These are phyloP conservation scores for Pyrus pyrifolia DNA, from an alignment of 306 rosid species.

Conservation along the genomic window DNA sequence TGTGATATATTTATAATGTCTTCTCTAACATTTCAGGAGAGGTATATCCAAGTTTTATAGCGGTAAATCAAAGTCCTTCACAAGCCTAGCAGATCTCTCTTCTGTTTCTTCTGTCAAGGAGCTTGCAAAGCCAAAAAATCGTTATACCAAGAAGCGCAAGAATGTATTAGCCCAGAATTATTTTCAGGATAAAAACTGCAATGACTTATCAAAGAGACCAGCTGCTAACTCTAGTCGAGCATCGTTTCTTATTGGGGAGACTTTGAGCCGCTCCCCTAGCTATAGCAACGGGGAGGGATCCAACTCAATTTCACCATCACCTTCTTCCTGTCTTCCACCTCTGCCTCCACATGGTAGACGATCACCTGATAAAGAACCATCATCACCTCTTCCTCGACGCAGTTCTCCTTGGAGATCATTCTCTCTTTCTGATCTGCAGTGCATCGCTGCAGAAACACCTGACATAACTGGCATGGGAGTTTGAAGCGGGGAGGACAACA, in stretches of 20 bases:
- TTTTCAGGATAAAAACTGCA: slow-evolving; percentile 34
- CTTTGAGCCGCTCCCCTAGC: slow-evolving; percentile 12
- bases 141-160: slow-evolving; percentile 70
- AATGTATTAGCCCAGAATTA: slow-evolving; percentile 39
- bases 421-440: slow-evolving; percentile 63
- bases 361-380: slow-evolving; percentile 21
- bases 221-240: slow-evolving; percentile 35
- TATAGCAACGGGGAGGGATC: slow-evolving; percentile 22
- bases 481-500: slow-evolving; percentile 28
- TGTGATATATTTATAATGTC: background rate
- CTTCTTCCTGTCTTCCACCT: slow-evolving; percentile 60
- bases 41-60: slow-evolving; percentile 79
- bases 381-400: slow-evolving; percentile 22
- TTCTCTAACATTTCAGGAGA: slow-evolving; percentile 47
- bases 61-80: slow-evolving; percentile 93
- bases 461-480: slow-evolving; percentile 45
- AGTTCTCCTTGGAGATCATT: slow-evolving; percentile 52
- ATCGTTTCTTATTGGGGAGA: slow-evolving; percentile 22
- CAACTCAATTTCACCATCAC: slow-evolving; percentile 35
- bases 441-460: slow-evolving; percentile 27
- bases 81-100: slow-evolving; percentile 61
- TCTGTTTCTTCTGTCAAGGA: slow-evolving; percentile 41
- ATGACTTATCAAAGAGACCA: slow-evolving; percentile 42
- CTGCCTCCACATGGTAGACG: slow-evolving; percentile 43
- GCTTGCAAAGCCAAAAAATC: slow-evolving; percentile 71